Evolutionary conservation across 352 stramenopile species (phyloP), one percentile per base, ranked within the genome.

Genomic region (Globisporangium ultimum): DNA sequence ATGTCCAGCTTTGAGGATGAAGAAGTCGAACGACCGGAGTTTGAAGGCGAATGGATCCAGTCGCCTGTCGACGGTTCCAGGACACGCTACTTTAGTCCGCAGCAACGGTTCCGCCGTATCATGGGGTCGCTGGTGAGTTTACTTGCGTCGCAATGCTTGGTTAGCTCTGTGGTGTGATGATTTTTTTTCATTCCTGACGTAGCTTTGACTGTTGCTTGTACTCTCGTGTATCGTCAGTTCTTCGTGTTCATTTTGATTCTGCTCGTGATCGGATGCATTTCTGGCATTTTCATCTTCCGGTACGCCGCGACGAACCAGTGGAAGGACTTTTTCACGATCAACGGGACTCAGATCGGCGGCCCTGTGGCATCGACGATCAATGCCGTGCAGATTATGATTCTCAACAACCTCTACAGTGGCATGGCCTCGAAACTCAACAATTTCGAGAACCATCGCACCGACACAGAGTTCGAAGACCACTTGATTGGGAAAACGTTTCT

Each of bases 371-470:
- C 80, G 14, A 89, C 82, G n/a, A 64, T 91, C 43, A 91, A 91
- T 58, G 83, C 79, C 24, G 68, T 92, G 7, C 83, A 92, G 62
- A 92, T 92, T 63, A 89, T 88, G 76, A 63, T 92, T 3, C 75
- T 92, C 65, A 92, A 89, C 72, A 80, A 71, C 40, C 64, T 92
- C 28, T 92, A 92, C 63, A 82, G 70, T 17, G 72, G 70, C 3
- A 66, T 92, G 22, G 78, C 83, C 6, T 60, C 72, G 24, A 74
- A 73, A n/a, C 68, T 92, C 40, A 92, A 92, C 61, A 72, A 78
- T 21, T 89, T 68, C 18, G 97, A 99, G 65, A 99, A 99, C 75
- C 97, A 99, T 65, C 84, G 94, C 57, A 99, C 96, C 0, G 95
- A 99, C 65, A 97, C 94, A 2, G 89, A 98, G 64, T 98, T 96